phyloP scores from a whole-genome alignment of 1,139 yeast species.

The Saccharomyces hybrid region DNA sequence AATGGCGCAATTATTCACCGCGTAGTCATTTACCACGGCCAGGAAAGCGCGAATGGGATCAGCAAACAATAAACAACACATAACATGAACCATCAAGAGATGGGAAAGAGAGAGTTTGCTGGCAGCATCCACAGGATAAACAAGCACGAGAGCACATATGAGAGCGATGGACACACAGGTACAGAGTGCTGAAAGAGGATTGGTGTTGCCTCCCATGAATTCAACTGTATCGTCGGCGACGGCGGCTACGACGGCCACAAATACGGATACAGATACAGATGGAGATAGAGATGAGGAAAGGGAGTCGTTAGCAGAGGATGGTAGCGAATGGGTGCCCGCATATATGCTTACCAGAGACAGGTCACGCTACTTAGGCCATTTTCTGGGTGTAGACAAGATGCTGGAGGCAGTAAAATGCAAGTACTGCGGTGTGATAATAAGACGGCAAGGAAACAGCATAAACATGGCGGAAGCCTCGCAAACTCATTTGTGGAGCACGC shows the following conservation, averaged over 20 bases:
- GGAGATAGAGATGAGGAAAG: constrained; percentile 2
- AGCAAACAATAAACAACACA: neutral
- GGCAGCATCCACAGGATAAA: neutral
- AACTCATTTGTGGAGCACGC: constrained; percentile 11
- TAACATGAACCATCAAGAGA: neutral
- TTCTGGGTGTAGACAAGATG: constrained; percentile 6
- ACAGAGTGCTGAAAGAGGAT: neutral
- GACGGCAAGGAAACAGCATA: constrained; percentile 2
- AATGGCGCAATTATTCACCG: constrained; percentile 1
- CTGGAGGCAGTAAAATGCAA: constrained; percentile 13
- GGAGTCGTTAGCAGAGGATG: constrained; percentile 4
- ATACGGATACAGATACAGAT: constrained; percentile 1
- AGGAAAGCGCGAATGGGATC: neutral
- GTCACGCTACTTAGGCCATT: constrained; percentile 15
- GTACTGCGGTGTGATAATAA: constrained; percentile 13
- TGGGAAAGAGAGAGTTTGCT: neutral
- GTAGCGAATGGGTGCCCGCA: constrained; percentile 13
- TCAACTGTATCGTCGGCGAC: constrained; percentile 4
- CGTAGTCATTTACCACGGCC: neutral
- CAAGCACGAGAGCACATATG: neutral
- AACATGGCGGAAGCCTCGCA: constrained; percentile 6
- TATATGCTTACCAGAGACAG: constrained; percentile 10
- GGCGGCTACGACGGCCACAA: constrained; percentile 2
- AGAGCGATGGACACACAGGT: constrained; percentile 3
- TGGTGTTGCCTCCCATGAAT: constrained; percentile 4